These are phyloP conservation scores for Taiozyma onychis DNA, from an alignment of 1,139 yeast genomes.

Conservation along the genomic window DNA sequence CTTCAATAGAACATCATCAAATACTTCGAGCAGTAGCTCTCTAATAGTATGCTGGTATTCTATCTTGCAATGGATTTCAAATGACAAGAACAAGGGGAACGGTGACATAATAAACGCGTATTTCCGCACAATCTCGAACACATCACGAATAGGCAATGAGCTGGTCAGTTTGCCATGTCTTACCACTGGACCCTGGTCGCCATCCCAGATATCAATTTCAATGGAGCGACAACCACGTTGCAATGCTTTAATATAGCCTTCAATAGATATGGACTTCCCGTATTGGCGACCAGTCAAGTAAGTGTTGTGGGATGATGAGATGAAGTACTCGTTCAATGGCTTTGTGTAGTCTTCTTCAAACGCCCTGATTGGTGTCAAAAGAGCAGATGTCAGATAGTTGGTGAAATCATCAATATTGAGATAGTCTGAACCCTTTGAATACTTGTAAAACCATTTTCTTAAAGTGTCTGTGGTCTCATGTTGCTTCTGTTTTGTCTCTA, in stretches of 20 bases:
- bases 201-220: conserved; percentile 96
- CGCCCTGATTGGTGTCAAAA: conserved; percentile 20
- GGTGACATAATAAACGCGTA: conserved; percentile 85
- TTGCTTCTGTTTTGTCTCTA: conserved; percentile 49
- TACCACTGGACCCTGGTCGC: conserved; percentile 75
- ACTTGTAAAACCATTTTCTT: conserved; percentile 39
- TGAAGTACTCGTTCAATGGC: conserved; percentile 81
- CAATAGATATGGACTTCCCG: conserved; percentile 78
- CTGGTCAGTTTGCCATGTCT: conserved; percentile 88
- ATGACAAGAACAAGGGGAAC: conserved; percentile 78
- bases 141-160: conserved; percentile 63
- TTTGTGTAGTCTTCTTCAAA: conserved; percentile 43
- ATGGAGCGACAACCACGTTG: conserved; percentile 92
- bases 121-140: conserved; percentile 64
- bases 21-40: conserved; percentile 42
- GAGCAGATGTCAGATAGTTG: conserved; percentile 39
- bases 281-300: conserved; percentile 84
- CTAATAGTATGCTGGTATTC: conserved; percentile 59
- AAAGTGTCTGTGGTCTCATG: conserved; percentile 26
- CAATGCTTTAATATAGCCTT: conserved; percentile 82
- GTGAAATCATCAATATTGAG: conserved; percentile 25
- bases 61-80: conserved; percentile 74
- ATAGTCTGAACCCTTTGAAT: conserved; percentile 26
- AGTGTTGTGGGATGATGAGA: conserved; percentile 94
- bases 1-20: conserved; percentile 56